Evolutionary conservation across 345 rosid genomes (phyloP), one percentile per base, ranked within the genome.

Genomic region (Syzygium jambos): DNA sequence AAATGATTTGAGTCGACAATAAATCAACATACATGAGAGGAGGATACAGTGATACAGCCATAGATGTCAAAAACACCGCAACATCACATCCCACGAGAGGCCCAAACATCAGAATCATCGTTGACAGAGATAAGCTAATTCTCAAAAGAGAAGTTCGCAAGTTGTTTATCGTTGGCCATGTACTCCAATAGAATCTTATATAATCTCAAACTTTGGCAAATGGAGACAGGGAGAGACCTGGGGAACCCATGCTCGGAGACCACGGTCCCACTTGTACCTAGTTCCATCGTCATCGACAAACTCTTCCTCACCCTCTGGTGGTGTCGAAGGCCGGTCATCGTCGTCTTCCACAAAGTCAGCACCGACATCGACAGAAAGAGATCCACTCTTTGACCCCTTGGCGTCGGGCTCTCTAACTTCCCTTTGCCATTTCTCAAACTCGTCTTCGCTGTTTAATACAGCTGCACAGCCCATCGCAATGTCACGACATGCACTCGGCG

Each of bases 261-360:
- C 83, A 90, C 90, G 90, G 91, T 96, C 92, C 99, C 99, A 96
- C 93, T 93, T 95, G 92, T 98, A 96, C 68, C 85, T 91, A 83
- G 98, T 97, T 51, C 99, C 99, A 91, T 95, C 99, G 89, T 98
- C 99, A 93, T 98, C 98, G 1, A 95, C 93, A 89, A 98, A 98
- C 94, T 98, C 98, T 85, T 95, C 95, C 91, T 95, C 99, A 34
- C 95, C 99, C 55, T 96, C 97, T 25, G 99, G 98, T 56, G 98
- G 98, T 84, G 95, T 92, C 38, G 90, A 88, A 87, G 93, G 87
- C 87, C 90, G 90, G 49, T 89, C 91, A 34, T 38, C 85, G 85
- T 91, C 93, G 77, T 90, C 95, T 78, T 78, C 90, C 49, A 84
- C 91, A 52, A 89, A 52, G 53, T 53, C 89, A 78, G 53, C 90